Percentiles rank a stretch among this genome's conserved stretches.
Evolutionary conservation across 2,329 filamentous ascomycete species (phyloP).

Genomic region (Ophiocordyceps camponoti-rufipedis): DNA sequence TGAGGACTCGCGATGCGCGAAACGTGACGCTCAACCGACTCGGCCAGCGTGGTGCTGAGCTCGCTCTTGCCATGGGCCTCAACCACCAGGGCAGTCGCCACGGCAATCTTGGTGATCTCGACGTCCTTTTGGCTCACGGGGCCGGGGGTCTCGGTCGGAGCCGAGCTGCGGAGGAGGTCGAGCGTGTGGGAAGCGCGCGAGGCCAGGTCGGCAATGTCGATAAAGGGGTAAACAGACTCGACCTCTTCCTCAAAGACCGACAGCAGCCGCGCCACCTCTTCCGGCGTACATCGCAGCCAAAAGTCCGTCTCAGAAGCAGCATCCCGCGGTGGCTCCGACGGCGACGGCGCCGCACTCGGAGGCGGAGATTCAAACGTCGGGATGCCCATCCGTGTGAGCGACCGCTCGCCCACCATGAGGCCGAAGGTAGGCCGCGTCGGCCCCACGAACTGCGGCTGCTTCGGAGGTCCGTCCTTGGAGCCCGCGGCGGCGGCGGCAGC

Average conservation of each 20-base stretch:
- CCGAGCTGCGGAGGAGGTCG: constrained; percentile 5
- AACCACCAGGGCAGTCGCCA: constrained; percentile 14
- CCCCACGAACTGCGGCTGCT: constrained; percentile 17
- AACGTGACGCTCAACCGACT: constrained; percentile 11
- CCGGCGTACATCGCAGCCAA: constrained; percentile 7
- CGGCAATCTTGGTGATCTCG: constrained; percentile 14
- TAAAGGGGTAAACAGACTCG: constrained; percentile 17
- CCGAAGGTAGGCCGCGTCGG: constrained; percentile 17
- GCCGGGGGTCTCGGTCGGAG: not conserved
- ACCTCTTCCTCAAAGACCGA: constrained; percentile 20
- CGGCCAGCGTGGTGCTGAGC: constrained; percentile 10
- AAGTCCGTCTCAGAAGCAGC: constrained; percentile 5
- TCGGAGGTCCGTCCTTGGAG: constrained; percentile 8
- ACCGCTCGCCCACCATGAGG: constrained; percentile 15
- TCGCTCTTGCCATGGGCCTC: constrained; percentile 14
- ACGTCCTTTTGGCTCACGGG: constrained; percentile 9
- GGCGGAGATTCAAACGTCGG: constrained; percentile 9
- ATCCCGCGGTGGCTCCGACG: constrained; percentile 2
- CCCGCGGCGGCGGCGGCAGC: constrained; percentile 1
- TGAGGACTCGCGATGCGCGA: constrained; percentile 10
- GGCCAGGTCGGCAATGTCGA: constrained; percentile 11
- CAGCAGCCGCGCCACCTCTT: constrained; percentile 14
- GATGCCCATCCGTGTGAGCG: constrained; percentile 17
- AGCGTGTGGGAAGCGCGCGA: constrained; percentile 10
- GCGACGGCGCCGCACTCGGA: constrained; percentile 8